Percentiles rank a stretch among this genome's conserved stretches.
Conservation (phyloP, 1,284 basidiomycete species). For the Pseudozyma hubeiensis region DNA sequence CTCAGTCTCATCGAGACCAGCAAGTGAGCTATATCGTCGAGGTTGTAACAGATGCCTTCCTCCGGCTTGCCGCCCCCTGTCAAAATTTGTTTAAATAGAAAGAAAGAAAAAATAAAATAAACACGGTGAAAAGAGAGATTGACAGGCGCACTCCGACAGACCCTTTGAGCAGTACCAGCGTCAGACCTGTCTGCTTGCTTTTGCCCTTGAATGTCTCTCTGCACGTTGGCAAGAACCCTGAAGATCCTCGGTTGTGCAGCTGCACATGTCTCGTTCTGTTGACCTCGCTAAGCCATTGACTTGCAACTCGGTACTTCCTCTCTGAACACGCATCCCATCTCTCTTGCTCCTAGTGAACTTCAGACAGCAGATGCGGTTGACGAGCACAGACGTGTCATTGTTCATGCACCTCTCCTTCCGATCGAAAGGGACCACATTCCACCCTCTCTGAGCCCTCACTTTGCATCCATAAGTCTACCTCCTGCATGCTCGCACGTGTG, state of each 20-base stretch:
- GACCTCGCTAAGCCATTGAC: not conserved
- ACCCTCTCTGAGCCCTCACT: slow-evolving; percentile 2
- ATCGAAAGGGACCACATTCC: slow-evolving; percentile 15
- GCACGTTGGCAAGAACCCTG: not conserved
- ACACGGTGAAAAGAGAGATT: not conserved
- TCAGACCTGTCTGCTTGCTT: not conserved
- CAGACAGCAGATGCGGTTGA: too few species aligned
- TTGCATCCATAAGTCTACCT: not conserved
- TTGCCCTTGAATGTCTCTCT: too few species aligned
- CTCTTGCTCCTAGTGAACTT: too few species aligned
- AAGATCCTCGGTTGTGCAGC: slow-evolving; percentile 14
- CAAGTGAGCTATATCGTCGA: too few species aligned
- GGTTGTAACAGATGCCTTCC: too few species aligned
- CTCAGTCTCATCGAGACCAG: too few species aligned
- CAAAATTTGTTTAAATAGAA: not conserved
- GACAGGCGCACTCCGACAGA: not conserved
- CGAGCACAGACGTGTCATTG: not conserved
- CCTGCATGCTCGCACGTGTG: not conserved
- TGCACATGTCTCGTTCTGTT: slow-evolving; percentile 3
- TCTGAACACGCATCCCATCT: not conserved
- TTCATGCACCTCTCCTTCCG: slow-evolving; percentile 13
- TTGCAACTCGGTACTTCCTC: not conserved
- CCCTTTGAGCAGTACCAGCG: not conserved
- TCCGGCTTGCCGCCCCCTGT: too few species aligned
- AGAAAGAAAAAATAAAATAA: not conserved